These are phyloP conservation scores for Candida tunisiensis DNA, from an alignment of 1,139 yeast species.

Conservation along the genomic window DNA sequence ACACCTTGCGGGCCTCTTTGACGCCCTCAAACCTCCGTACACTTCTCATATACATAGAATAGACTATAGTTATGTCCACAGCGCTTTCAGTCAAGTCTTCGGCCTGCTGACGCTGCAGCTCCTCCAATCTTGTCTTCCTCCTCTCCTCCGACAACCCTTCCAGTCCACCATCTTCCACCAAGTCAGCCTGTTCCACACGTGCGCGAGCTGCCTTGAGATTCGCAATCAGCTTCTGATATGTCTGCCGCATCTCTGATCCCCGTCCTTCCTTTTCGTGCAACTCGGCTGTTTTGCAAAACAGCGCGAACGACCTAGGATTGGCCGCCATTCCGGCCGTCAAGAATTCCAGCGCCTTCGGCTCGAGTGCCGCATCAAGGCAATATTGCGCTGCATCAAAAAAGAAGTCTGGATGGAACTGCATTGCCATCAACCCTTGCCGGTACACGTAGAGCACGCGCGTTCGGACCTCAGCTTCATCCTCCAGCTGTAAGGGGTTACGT, in stretches of 20 bases:
- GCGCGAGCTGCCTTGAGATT: constrained; percentile 14
- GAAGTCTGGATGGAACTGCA: constrained; percentile 63
- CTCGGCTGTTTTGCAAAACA: constrained; percentile 57
- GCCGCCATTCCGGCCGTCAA: constrained; percentile 40
- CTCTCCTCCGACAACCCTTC: constrained; percentile 2
- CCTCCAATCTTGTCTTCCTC: constrained; percentile 1
- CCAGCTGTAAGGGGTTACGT: constrained; percentile 46
- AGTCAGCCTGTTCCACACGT: too few species aligned
- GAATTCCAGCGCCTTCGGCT: constrained; percentile 21
- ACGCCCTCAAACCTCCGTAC: constrained; percentile 13
- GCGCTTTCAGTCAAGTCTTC: background rate
- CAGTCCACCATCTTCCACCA: too few species aligned
- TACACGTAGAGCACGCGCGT: constrained; percentile 60
- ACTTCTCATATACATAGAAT: too few species aligned
- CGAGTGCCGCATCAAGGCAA: constrained; percentile 9
- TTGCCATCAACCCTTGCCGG: constrained; percentile 46
- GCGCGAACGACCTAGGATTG: constrained; percentile 56
- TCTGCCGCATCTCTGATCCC: constrained; percentile 32
- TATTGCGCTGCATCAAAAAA: constrained; percentile 60
- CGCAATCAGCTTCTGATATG: constrained; percentile 22
- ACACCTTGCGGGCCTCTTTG: constrained; percentile 24
- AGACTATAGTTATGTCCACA: too few species aligned
- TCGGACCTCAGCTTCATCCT: constrained; percentile 29
- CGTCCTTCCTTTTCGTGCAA: constrained; percentile 44
- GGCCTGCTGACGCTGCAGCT: background rate